Conservation (phyloP, 169 alveolate species). For the Cryptosporidium ubiquitum region DNA sequence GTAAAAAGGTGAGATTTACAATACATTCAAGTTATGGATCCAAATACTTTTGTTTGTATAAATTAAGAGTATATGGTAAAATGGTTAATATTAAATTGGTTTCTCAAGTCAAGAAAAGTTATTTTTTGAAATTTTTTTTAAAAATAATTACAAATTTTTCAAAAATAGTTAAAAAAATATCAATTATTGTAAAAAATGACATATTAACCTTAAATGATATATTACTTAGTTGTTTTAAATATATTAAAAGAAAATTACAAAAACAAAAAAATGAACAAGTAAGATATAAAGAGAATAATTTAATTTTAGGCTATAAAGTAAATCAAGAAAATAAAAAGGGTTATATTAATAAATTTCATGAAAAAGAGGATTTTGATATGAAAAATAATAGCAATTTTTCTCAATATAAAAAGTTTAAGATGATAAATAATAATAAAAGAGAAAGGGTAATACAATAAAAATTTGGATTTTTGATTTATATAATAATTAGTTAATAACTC, state of each 20-base stretch:
- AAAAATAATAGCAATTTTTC: not conserved
- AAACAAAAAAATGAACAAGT: not conserved
- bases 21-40: constrained; percentile 56
- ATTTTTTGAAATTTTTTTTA: not conserved
- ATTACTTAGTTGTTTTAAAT: not conserved
- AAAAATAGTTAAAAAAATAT: not conserved
- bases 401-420: not conserved
- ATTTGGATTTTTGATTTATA: not conserved
- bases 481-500: not conserved
- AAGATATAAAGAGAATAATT: not conserved
- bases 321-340: not conserved
- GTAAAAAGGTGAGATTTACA: constrained; percentile 25
- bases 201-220: not conserved
- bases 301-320: not conserved
- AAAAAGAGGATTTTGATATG: not conserved
- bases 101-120: not conserved
- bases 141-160: not conserved
- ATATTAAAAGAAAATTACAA: not conserved
- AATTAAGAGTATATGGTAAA: constrained; percentile 49
- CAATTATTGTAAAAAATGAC: not conserved
- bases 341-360: not conserved
- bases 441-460: constrained; percentile 8
- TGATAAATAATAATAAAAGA: not conserved
- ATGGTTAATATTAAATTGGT: not conserved
- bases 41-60: constrained; percentile 23